Percentiles rank a stretch among this genome's conserved stretches.
These are phyloP conservation scores for Claviceps pusilla DNA, from an alignment of 2,329 filamentous ascomycete genomes.

Conservation along the genomic window DNA sequence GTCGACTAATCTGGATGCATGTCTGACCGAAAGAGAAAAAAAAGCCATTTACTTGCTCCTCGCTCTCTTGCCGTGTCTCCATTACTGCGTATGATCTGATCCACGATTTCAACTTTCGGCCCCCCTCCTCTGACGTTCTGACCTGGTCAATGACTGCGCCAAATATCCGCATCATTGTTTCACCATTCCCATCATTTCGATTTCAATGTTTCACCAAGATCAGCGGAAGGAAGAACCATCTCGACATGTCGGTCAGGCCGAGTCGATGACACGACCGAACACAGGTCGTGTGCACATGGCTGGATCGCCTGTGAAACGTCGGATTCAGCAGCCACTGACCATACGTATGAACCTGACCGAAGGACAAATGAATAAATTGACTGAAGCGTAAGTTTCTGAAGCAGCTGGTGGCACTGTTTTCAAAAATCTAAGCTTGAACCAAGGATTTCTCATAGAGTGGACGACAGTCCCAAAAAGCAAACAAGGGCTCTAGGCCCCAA, in stretches of 20 bases:
- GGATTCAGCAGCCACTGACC: slow-evolving; percentile 24
- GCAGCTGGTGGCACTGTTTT: background rate
- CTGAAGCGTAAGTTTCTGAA: slow-evolving; percentile 25
- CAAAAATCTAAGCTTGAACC: background rate
- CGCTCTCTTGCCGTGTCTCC: too few species aligned
- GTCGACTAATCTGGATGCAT: too few species aligned
- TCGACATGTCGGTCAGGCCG: background rate
- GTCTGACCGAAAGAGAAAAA: background rate
- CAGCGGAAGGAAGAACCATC: background rate
- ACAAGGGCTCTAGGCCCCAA: slow-evolving; percentile 4
- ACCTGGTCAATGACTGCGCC: too few species aligned
- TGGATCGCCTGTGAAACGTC: slow-evolving; percentile 19
- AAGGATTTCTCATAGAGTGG: slow-evolving; percentile 21
- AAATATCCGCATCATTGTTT: background rate
- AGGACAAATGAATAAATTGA: slow-evolving; percentile 32
- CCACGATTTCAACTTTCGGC: too few species aligned
- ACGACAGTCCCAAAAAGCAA: slow-evolving; percentile 12
- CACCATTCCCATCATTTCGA: background rate
- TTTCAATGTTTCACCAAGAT: background rate
- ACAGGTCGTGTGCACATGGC: slow-evolving; percentile 15
- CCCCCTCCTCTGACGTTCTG: too few species aligned
- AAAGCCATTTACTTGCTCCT: background rate
- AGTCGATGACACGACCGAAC: background rate
- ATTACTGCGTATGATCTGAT: too few species aligned
- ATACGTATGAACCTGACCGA: slow-evolving; percentile 35